Evolutionary conservation across 2,329 filamentous ascomycete genomes (phyloP), one percentile per base, ranked within the genome.

Genomic region (Purpureocillium lavendulum): DNA sequence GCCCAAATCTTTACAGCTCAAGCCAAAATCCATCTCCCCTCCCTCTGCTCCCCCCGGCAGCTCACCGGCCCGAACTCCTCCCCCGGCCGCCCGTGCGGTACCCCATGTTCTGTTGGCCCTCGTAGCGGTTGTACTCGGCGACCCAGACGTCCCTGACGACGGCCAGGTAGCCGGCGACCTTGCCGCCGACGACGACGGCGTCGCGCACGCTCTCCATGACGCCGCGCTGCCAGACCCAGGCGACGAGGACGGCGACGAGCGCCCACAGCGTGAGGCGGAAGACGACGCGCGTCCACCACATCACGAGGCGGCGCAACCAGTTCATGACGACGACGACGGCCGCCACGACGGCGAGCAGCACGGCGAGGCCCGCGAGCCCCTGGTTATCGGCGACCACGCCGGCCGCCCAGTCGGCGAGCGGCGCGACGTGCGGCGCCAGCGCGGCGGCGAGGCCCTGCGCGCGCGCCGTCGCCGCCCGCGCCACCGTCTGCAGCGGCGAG

Each of bases 271-370:
- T 58, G 32, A 87, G 49, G 17, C 73, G 65, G 46, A 86, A 58
- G 10, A 71, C 69, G 40, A 94, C 55, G n/a, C 74, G 67, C 38
- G 87, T 75, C 78, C 87, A 87, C 66, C 81, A 94, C 54, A 87
- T 66, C 42, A 94, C 69, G 15, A 87, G 64, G 44, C 86, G 75
- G 45, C 80, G 78, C 14, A 87, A 66, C 65, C 84, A 82, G 56
- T 81, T 73, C 47, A 92, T 67, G 41, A 89, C 57, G 55, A 87
- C 68, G 38, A 90, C 60, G 40, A 80, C 62, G 24, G 80, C 49
- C 33, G 82, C 61, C 40, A 63, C 45, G 12, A 61, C 45, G 21
- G 58, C 49, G 29, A 61, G 51, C 35, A 60, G 55, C 11, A 60
- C 49, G 36, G 61, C 42, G 38, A 58, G 41, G 38, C 56, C 54